Evolutionary conservation across 169 alveolate genomes (phyloP), one percentile per base, ranked within the genome.

Genomic region (Plasmodium blacklocki): DNA sequence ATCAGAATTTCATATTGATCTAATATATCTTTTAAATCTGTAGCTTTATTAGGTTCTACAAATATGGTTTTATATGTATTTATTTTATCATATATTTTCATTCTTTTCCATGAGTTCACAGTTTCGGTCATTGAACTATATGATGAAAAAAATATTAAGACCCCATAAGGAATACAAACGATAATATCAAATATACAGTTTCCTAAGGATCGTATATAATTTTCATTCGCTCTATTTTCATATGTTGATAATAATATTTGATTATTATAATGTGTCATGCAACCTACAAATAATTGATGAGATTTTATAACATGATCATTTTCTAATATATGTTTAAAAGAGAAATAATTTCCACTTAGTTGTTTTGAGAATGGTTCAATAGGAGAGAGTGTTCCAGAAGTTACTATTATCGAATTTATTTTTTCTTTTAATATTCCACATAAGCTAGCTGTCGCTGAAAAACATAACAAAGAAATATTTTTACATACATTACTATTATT

Each of bases 321-420:
- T 90, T 97, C 98, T 59, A 98, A 93, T 75, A 95, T 91, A 39
- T 95, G 90, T 72, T 95, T 93, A 92, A 97, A 98, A 68, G 94
- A 74, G n/a, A 97, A 74, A 76, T 94, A 94, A 72, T 89, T 85
- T 15, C 97, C 96, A 12, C 97, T 94, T 7, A 98, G 88, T 78
- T 97, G 98, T 19, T 94, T 95, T 63, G 96, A 96, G 89, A 97
- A 93, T 43, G 97, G 96, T 63, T 92, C 95, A 50, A 97, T 91
- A 11, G 99, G 99, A 0, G 98, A 94, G 80, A 98, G 94, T 9
- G 99, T 98, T 1, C 99, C 99, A 14, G 99, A 97, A 1, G 99
- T 97, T 49, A 98, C 96, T 32, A 97, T 94, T 11, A 97, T 90
- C 0, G 98, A 95, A 76, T 96, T 92, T 12, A 94, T 93, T 63